Conservation (phyloP, 495 filamentous ascomycete genomes). For the Podospora pseudocomata region DNA sequence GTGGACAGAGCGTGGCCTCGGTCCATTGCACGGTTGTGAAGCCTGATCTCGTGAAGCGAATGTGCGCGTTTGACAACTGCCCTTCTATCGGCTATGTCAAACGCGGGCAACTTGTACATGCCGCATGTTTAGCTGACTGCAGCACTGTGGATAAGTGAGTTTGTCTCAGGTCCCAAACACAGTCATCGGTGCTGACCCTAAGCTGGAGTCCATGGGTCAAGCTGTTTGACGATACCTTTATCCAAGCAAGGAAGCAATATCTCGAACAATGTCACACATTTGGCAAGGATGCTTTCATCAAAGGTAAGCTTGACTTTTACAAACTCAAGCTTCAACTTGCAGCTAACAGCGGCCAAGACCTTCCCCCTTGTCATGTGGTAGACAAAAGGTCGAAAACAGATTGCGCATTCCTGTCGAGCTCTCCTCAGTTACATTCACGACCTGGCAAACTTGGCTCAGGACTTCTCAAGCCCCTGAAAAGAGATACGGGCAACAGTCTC, state of each 20-base stretch:
- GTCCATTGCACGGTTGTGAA: not conserved
- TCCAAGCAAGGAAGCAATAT: not conserved
- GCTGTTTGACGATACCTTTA: not conserved
- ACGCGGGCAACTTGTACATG: not conserved
- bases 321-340: not conserved
- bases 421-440: constrained; percentile 36
- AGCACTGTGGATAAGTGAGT: constrained; percentile 2
- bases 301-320: not conserved
- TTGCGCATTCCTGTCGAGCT: constrained; percentile 68
- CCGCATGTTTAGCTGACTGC: not conserved
- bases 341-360: constrained; percentile 68
- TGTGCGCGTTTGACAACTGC: constrained; percentile 9
- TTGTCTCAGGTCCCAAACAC: not conserved
- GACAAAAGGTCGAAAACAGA: constrained; percentile 79
- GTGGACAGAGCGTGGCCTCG: not conserved
- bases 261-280: not conserved
- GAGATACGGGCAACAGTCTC: not conserved
- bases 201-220: not conserved
- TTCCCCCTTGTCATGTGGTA: constrained; percentile 71
- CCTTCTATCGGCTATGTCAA: not conserved
- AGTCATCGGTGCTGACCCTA: not conserved
- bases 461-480: constrained; percentile 40
- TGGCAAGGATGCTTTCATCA: not conserved
- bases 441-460: no score
- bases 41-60: not conserved